Base-by-base conservation (phyloP, 495 filamentous ascomycete genomes). In the Penicillium egyptiacum region DNA sequence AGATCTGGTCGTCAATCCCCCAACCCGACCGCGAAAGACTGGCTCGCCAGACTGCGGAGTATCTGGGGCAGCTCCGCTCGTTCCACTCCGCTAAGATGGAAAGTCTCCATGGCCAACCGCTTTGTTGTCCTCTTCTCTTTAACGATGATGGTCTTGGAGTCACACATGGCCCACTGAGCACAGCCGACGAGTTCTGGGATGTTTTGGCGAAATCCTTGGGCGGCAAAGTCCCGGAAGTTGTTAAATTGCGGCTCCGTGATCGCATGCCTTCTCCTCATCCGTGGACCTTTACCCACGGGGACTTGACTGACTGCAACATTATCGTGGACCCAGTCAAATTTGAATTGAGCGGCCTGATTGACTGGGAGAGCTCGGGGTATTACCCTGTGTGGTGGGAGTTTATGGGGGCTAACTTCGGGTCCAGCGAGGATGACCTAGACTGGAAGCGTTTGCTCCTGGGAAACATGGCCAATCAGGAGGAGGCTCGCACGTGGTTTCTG, bases 371-470 rank as follows among this genome's bases (percentile, higher is more conserved):
- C 23, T 61, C 68, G 11, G 69, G 71, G 6, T 74, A 67, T 39
- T 68, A 60, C 28, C 73, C 67, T 20, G 60, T 66, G 10, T 71
- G 70, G 70, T 66, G 64, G 68, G 66, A 75, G 55, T 76, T 66
- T 57, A 28, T 51, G 14, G 56, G 53, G 41, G 35, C 54, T 19
- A 31, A 25, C 16, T 22, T 61, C 42, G 23, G 49, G 3, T 33
- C 46, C 3, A 37, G 61, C 23, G 14, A 55, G 10, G 58, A 62
- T 40, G 61, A 65, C 37, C 39, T 48, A 26, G 61, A 64, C 31
- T 66, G 66, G 56, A 65, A 69, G 45, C 33, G 52, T 57, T 25
- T 61, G 25, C 50, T 61, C n/a, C 23, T 35, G 30, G 57, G 56
- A 40, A 59, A 65, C 56, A 65, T 70, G 62, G 54, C 64, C 50